Base-by-base conservation (phyloP, 768 basidiomycete genomes). In the Solioccasus polychromus region DNA sequence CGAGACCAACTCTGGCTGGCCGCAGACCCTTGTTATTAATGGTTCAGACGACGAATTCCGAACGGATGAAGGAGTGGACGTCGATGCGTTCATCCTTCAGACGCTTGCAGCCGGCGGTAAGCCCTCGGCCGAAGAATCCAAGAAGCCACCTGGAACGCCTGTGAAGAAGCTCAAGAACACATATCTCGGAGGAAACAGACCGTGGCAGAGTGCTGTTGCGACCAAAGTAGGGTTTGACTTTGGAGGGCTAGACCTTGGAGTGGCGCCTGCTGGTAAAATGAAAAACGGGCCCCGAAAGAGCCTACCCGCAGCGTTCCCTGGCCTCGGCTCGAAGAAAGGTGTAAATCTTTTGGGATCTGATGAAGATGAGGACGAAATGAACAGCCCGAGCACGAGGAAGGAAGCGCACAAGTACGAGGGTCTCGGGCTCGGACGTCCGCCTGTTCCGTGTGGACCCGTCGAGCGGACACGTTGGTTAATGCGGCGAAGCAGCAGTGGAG, bases 151-250 rank as follows among this genome's bases (percentile, higher is more conserved):
- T 1, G 87, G 85, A 0, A 91, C 88, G 12, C 88, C 88, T 1
- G 85, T 88, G n/a, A 91, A 91, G 73, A 81, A 75, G 58, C 63
- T 73, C 46, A 83, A 83, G 66, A 81, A 78, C 18, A 73, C 76
- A 31, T 72, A 78, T 57, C 67, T 83, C 28, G 70, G 72, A 23
- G 72, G 72, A 48, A 76, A 79, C 39, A 72, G 87, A 9, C 85
- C 83, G 4, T 90, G 87, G 87, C 87, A 88, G 62, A 89, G 88
- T 58, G 87, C 87, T 4, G 77, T 89, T 17, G 76, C 87, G 12
- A 64, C 74, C 52, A 88, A 85, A 62, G 79, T 88, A 38, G 70
- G 71, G 23, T 73, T 77, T 24, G 70, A 74, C 28, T 78, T 77
- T 58, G 67, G 65, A 25, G 73, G 67, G 15, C 59, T 67, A 11